These are phyloP conservation scores for Cucurbita argyrosperma DNA, from an alignment of 306 rosid species.

Conservation along the genomic window DNA sequence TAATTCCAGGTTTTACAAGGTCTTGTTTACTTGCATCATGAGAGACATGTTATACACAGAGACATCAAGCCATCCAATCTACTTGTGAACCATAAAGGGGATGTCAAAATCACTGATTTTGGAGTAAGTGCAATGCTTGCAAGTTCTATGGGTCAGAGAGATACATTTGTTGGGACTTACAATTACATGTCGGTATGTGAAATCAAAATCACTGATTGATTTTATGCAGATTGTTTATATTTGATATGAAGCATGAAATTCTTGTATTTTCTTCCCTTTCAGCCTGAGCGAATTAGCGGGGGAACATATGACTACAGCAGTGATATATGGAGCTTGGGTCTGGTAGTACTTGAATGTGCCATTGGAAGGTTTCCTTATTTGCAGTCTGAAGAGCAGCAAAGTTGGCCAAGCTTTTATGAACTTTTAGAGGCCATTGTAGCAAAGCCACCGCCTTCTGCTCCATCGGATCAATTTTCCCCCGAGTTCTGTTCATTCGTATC, in stretches of 20 bases:
- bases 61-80: conserved; percentile 96
- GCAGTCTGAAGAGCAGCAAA: conserved; percentile 82
- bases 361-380: conserved; percentile 88
- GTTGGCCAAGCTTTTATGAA: conserved; percentile 87
- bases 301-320: conserved; percentile 85
- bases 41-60: conserved; percentile 88
- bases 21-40: conserved; percentile 86
- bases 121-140: conserved; percentile 98
- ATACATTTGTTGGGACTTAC: conserved; percentile 94
- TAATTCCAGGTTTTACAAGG: conserved; percentile 75
- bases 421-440: conserved; percentile 80
- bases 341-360: conserved; percentile 98
- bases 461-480: conserved; percentile 87
- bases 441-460: conserved; percentile 92
- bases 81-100: conserved; percentile 90
- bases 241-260: neutral
- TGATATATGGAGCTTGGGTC: conserved; percentile 92
- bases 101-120: conserved; percentile 95
- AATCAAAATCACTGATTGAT: neutral
- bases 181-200: conserved; percentile 97
- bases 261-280: conserved; percentile 13
- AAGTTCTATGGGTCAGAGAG: conserved; percentile 93
- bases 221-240: neutral
- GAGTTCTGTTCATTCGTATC: conserved; percentile 91
- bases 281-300: conserved; percentile 97